These are phyloP conservation scores for Discostella pseudostelligera DNA, from an alignment of 108 stramenopile species.

Conservation along the genomic window DNA sequence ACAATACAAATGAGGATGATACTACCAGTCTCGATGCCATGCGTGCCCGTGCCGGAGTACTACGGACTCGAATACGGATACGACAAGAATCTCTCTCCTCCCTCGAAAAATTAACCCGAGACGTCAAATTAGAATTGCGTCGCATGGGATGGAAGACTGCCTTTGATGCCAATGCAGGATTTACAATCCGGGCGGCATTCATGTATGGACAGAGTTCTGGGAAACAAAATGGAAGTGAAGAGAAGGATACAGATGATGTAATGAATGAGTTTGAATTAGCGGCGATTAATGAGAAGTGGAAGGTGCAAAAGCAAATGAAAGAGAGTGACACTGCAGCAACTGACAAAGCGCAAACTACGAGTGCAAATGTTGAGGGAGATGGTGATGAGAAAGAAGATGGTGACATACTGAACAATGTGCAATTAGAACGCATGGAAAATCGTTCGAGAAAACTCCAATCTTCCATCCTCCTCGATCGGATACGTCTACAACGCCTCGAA, in stretches of 20 bases:
- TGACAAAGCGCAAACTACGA: neutral
- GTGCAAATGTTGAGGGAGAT: constrained; percentile 9
- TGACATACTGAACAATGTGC: constrained; percentile 25
- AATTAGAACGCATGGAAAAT: constrained; percentile 52
- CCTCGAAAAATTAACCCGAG: constrained; percentile 9
- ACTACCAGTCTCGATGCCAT: constrained; percentile 37
- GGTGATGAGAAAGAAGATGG: constrained; percentile 8
- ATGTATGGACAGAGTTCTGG: constrained; percentile 16
- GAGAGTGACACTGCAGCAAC: neutral
- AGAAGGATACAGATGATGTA: constrained; percentile 6
- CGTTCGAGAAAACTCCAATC: constrained; percentile 49
- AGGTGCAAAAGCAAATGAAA: constrained; percentile 10
- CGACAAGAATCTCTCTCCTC: constrained; percentile 19
- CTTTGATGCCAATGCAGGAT: constrained; percentile 16
- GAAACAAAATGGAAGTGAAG: neutral
- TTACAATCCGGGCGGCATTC: constrained; percentile 10
- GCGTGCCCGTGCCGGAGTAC: constrained; percentile 53
- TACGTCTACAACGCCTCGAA: constrained; percentile 60
- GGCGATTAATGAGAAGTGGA: constrained; percentile 33
- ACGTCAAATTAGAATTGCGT: constrained; percentile 16
- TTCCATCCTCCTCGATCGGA: constrained; percentile 54
- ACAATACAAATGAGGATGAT: constrained; percentile 5
- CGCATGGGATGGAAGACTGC: constrained; percentile 25
- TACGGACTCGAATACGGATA: constrained; percentile 44
- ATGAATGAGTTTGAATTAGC: constrained; percentile 24